phyloP scores from a whole-genome alignment of 23 red algal genomes.

The Gracilariopsis chorda region DNA sequence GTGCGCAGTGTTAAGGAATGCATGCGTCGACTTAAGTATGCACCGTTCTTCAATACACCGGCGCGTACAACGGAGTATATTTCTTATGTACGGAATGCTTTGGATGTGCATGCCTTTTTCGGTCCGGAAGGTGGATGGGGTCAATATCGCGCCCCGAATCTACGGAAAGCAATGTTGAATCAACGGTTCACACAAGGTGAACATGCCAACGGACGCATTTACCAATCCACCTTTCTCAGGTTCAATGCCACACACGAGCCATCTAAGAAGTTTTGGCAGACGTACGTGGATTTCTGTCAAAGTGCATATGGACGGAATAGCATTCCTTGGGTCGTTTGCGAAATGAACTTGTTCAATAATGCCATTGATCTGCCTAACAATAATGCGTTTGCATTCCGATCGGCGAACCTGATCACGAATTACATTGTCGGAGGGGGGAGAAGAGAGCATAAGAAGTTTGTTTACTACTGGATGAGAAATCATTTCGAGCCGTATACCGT shows the following conservation, averaged over 20 bases:
- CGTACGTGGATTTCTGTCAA: slow-evolving; percentile 38
- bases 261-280: slow-evolving; percentile 26
- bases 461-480: slow-evolving; percentile 46
- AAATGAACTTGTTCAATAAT: slow-evolving; percentile 62
- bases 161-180: slow-evolving; percentile 31
- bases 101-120: slow-evolving; percentile 60
- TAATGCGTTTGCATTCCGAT: slow-evolving; percentile 51
- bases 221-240: slow-evolving; percentile 40
- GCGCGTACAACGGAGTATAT: not conserved
- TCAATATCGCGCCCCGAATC: not conserved
- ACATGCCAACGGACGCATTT: slow-evolving; percentile 33
- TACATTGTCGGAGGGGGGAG: slow-evolving; percentile 49
- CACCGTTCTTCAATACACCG: slow-evolving; percentile 38
- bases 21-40: slow-evolving; percentile 4
- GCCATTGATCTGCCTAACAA: slow-evolving; percentile 16
- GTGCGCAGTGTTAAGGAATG: not conserved
- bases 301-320: not conserved
- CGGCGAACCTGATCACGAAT: slow-evolving; percentile 47
- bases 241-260: not conserved
- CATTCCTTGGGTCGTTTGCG: slow-evolving; percentile 55
- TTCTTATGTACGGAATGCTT: slow-evolving; percentile 9
- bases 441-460: not conserved
- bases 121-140: slow-evolving; percentile 57
- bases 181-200: not conserved
- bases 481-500: slow-evolving; percentile 32